Percentiles rank a stretch among this genome's conserved stretches.
Conservation (phyloP, 2,329 filamentous ascomycete species). For the Nectriaceae sp. region DNA sequence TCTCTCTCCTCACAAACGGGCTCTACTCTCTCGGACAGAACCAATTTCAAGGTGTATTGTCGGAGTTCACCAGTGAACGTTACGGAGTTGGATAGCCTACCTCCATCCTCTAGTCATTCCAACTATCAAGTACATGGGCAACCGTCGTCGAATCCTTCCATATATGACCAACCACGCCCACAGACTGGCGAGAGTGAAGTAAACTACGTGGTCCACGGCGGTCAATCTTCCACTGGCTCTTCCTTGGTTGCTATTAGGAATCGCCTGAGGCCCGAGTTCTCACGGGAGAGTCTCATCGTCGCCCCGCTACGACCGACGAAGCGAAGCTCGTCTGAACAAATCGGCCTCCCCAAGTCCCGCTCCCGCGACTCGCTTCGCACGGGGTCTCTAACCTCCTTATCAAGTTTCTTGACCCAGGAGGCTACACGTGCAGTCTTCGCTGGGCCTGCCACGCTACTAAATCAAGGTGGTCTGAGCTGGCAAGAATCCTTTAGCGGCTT, state of each 20-base stretch:
- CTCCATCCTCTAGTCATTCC: slow-evolving; percentile 44
- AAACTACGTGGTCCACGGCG: slow-evolving; percentile 57
- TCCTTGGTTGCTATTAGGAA: slow-evolving; percentile 36
- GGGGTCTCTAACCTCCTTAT: slow-evolving; percentile 57
- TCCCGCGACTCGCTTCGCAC: slow-evolving; percentile 56
- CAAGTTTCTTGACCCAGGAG: slow-evolving; percentile 55
- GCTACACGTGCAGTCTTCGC: slow-evolving; percentile 37
- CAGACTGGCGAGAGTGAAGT: slow-evolving; percentile 42
- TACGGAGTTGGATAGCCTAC: slow-evolving; percentile 42
- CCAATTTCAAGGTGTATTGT: slow-evolving; percentile 57
- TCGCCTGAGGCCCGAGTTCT: slow-evolving; percentile 48
- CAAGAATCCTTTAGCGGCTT: slow-evolving; percentile 10
- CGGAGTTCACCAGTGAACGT: slow-evolving; percentile 42
- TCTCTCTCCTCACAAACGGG: slow-evolving; percentile 33
- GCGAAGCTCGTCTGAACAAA: slow-evolving; percentile 49
- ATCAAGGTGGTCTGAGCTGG: slow-evolving; percentile 26
- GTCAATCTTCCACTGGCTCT: slow-evolving; percentile 44
- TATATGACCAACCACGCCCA: slow-evolving; percentile 36
- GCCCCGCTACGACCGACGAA: slow-evolving; percentile 53
- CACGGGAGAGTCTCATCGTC: slow-evolving; percentile 62
- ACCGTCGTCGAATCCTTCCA: slow-evolving; percentile 49
- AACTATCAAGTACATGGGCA: slow-evolving; percentile 56
- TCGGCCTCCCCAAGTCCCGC: slow-evolving; percentile 50
- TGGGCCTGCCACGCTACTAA: slow-evolving; percentile 26
- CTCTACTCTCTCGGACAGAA: slow-evolving; percentile 51